Percentiles rank a stretch among this genome's conserved stretches.
These are phyloP conservation scores for Schizophyllum commune DNA, from an alignment of 1,284 basidiomycete species.

Conservation along the genomic window DNA sequence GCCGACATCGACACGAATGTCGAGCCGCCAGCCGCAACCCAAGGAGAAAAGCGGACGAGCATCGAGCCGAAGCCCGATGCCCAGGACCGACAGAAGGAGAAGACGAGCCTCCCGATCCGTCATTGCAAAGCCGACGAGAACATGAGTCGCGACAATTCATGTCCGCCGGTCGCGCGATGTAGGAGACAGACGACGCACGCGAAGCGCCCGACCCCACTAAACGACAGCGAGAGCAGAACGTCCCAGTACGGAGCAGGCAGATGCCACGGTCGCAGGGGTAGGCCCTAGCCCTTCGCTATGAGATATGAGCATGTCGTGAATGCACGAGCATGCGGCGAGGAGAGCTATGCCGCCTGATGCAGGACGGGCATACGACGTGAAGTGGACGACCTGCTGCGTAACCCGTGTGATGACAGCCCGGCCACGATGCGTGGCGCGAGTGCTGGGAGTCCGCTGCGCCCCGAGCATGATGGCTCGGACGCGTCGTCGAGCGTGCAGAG, in stretches of 20 bases:
- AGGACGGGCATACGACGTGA: not conserved
- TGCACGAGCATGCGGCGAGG: not conserved
- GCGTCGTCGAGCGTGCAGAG: not conserved
- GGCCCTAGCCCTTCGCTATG: not conserved
- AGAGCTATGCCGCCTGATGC: not conserved
- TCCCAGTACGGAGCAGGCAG: not conserved
- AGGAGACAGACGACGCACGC: not conserved
- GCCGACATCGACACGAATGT: not conserved
- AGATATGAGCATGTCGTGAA: not conserved
- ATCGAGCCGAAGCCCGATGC: not conserved
- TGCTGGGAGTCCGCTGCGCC: not conserved
- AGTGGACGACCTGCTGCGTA: not conserved
- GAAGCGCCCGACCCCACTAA: not conserved
- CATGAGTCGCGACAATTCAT: too few relatives aligned
- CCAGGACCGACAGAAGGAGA: not conserved
- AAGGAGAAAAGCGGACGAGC: not conserved
- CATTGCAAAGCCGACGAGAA: not conserved
- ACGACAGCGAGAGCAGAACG: not conserved
- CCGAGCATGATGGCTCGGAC: not conserved
- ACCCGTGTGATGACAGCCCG: not conserved
- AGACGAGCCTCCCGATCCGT: not conserved
- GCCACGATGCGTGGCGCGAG: not conserved
- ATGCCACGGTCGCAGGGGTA: not conserved
- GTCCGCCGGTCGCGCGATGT: not conserved
- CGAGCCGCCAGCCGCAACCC: not conserved